These are phyloP conservation scores for Fusarium torreyae DNA, from an alignment of 2,329 filamentous ascomycete species.

Conservation along the genomic window DNA sequence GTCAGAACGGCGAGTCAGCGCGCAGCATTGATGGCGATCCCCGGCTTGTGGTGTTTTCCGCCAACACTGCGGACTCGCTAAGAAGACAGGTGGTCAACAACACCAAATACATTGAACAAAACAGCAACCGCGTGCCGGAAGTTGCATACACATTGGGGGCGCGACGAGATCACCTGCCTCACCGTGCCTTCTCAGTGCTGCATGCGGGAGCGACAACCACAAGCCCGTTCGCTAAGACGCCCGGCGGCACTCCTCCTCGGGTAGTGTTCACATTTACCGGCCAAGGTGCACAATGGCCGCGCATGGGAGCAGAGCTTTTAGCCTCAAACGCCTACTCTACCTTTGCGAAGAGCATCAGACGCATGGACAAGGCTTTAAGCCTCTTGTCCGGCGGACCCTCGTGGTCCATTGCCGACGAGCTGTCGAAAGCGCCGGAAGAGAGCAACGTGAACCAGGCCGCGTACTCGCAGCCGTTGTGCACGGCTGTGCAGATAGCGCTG, in stretches of 20 bases:
- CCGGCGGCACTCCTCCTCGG: too few species aligned
- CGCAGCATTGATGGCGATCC: not conserved
- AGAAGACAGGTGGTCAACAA: too few species aligned
- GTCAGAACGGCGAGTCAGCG: too few species aligned
- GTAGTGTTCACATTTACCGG: conserved; percentile 2
- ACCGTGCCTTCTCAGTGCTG: too few species aligned
- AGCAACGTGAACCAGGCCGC: conserved; percentile 50
- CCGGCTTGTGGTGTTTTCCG: conserved; percentile 5
- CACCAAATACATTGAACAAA: not conserved
- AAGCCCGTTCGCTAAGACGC: too few species aligned
- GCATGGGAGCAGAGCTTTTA: conserved; percentile 4
- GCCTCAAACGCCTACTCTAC: not conserved
- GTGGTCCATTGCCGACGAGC: conserved; percentile 38
- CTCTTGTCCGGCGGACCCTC: conserved; percentile 8
- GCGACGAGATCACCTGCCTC: conserved; percentile 8
- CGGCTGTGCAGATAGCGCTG: conserved; percentile 62
- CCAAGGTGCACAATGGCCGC: not conserved
- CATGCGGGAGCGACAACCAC: too few species aligned
- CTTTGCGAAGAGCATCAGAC: conserved; percentile 7
- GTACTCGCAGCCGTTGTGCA: conserved; percentile 59
- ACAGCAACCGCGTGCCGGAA: conserved; percentile 6
- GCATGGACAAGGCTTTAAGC: not conserved
- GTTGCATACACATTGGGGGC: conserved; percentile 12
- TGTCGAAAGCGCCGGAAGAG: conserved; percentile 20
- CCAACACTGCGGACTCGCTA: not conserved